Evolutionary conservation across 305 asterid species (phyloP).

Genomic region (Solanum chacoense): DNA sequence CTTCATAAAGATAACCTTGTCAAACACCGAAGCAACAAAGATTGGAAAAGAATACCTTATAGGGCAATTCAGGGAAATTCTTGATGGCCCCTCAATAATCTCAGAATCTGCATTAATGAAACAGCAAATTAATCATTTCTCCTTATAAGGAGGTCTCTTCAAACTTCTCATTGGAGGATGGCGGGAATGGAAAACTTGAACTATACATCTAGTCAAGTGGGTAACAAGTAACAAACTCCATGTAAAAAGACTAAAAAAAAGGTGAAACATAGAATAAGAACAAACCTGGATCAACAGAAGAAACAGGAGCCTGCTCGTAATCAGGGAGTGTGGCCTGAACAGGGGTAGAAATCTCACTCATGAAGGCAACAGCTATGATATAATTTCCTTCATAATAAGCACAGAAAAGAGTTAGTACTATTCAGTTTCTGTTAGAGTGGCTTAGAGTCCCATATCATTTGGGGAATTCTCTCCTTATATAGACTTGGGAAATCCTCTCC

Average conservation of each 20-base stretch:
- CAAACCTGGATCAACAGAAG: constrained; percentile 47
- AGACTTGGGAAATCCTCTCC: neutral
- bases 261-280: neutral
- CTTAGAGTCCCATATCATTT: neutral
- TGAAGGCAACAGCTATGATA: constrained; percentile 53
- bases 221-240: neutral
- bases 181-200: neutral
- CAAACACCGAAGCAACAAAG: neutral
- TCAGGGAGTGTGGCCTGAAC: constrained; percentile 43
- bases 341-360: constrained; percentile 39
- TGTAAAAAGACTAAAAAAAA: neutral
- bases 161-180: neutral
- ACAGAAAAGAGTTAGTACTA: constrained; percentile 9
- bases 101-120: constrained; percentile 42
- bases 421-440: neutral
- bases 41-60: constrained; percentile 38
- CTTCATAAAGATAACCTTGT: neutral
- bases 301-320: constrained; percentile 51
- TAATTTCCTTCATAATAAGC: constrained; percentile 58
- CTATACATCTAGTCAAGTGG: neutral
- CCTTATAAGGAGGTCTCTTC: neutral
- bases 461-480: neutral
- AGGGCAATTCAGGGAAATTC: constrained; percentile 62
- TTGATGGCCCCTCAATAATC: constrained; percentile 54
- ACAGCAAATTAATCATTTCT: neutral